Percentiles rank a stretch among this genome's conserved stretches.
Conservation (phyloP, 176 grass and related monocot species). For the Rhynchospora breviuscula region DNA sequence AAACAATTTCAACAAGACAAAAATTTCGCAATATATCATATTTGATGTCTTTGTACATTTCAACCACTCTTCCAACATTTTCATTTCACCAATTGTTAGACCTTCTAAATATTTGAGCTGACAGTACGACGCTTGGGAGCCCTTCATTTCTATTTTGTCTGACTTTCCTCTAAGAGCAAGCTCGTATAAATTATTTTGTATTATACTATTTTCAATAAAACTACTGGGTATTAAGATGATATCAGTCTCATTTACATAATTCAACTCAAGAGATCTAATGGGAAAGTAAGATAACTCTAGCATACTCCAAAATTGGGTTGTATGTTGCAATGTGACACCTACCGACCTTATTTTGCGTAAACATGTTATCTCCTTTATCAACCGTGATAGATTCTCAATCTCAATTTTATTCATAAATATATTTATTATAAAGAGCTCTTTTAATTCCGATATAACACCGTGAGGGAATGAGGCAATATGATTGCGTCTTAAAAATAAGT, state of each 20-base stretch:
- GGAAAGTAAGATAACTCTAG: not conserved
- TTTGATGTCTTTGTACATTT: not conserved
- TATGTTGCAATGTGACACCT: not conserved
- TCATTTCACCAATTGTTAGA: not conserved
- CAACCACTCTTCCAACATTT: not conserved
- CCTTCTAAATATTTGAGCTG: not conserved
- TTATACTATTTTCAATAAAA: not conserved
- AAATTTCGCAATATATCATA: no score
- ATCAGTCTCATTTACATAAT: not conserved
- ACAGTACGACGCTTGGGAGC: not conserved
- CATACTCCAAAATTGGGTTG: not conserved
- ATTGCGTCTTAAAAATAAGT: not conserved
- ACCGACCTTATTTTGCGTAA: not conserved
- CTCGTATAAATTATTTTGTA: not conserved
- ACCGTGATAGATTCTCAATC: not conserved
- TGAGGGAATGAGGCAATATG: not conserved
- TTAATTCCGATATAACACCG: not conserved
- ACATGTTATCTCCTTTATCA: not conserved
- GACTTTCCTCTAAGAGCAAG: no score
- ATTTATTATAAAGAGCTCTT: not conserved
- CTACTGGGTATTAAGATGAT: not conserved
- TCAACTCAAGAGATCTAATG: not conserved
- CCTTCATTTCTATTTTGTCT: not conserved
- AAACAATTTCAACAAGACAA: no score
- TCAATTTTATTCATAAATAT: not conserved